Conservation (phyloP, 169 alveolate species). For the Amoebophrya sp. region DNA sequence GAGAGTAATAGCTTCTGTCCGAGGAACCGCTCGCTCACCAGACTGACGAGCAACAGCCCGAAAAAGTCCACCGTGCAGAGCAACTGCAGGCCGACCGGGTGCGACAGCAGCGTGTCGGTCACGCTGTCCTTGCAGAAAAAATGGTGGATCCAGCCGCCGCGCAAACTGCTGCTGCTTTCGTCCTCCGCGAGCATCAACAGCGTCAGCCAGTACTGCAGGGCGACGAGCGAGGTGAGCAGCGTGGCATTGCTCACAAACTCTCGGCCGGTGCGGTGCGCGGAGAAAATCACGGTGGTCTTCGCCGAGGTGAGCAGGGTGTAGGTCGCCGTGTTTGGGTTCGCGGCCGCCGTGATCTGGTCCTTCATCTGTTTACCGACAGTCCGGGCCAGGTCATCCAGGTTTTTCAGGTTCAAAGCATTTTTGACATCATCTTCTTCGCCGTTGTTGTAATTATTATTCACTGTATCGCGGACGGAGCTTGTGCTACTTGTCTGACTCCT, state of each 20-base stretch:
- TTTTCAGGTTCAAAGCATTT: neutral
- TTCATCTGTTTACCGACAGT: neutral
- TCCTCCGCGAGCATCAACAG: neutral
- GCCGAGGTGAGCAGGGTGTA: neutral
- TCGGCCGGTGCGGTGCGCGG: neutral
- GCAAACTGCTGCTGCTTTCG: neutral
- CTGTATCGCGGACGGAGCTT: neutral
- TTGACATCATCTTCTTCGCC: neutral
- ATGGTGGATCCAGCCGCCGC: neutral
- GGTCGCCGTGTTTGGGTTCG: neutral
- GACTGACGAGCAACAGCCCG: neutral
- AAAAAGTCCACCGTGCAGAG: neutral
- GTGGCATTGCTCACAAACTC: neutral
- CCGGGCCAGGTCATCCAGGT: neutral
- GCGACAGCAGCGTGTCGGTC: neutral
- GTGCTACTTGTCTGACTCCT: neutral
- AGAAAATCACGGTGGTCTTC: neutral
- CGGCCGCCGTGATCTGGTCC: neutral
- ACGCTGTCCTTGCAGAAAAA: neutral
- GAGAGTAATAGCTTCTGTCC: neutral
- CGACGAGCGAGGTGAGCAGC: neutral
- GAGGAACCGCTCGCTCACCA: neutral
- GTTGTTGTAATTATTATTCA: too few relatives aligned
- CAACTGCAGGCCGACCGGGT: neutral
- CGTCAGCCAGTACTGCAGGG: neutral